These are phyloP conservation scores for Zangia roseola DNA, from an alignment of 768 basidiomycete genomes.

Conservation along the genomic window DNA sequence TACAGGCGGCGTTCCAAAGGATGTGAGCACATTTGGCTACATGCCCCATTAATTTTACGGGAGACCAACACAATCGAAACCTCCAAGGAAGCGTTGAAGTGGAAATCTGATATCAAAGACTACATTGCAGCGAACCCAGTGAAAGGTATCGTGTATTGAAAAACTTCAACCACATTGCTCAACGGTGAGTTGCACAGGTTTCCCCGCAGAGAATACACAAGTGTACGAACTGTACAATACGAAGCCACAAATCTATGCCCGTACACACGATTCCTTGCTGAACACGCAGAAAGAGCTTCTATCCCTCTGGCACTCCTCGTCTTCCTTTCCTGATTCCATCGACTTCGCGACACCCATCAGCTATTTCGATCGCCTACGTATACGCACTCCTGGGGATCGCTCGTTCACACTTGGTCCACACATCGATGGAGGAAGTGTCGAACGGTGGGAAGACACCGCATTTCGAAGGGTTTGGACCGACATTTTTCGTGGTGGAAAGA, in stretches of 20 bases:
- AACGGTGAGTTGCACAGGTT: constrained; percentile 41
- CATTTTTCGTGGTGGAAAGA: constrained; percentile 43
- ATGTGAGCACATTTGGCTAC: constrained; percentile 36
- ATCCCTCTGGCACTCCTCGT: constrained; percentile 50
- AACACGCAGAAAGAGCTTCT: constrained; percentile 57
- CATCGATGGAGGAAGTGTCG: constrained; percentile 48
- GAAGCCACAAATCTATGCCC: constrained; percentile 58
- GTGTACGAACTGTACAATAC: constrained; percentile 77
- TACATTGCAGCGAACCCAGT: constrained; percentile 56
- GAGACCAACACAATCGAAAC: background rate
- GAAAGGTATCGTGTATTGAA: constrained; percentile 40
- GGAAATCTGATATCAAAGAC: constrained; percentile 54
- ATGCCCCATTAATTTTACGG: background rate
- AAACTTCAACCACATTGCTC: background rate
- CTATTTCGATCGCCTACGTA: constrained; percentile 75
- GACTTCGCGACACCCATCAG: constrained; percentile 59
- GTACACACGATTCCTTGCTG: constrained; percentile 61
- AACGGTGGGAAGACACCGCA: constrained; percentile 55
- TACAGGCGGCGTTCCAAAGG: constrained; percentile 52
- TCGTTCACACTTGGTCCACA: constrained; percentile 69
- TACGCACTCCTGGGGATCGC: constrained; percentile 68
- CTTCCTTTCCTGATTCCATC: constrained; percentile 41
- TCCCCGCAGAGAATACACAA: constrained; percentile 65
- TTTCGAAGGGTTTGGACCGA: constrained; percentile 41
- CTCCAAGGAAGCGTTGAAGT: constrained; percentile 52